A percentile compares a stretch with the other conserved stretches of the same genome.
Conservation (phyloP, 768 basidiomycete genomes). For the Tulasnella sp. region DNA sequence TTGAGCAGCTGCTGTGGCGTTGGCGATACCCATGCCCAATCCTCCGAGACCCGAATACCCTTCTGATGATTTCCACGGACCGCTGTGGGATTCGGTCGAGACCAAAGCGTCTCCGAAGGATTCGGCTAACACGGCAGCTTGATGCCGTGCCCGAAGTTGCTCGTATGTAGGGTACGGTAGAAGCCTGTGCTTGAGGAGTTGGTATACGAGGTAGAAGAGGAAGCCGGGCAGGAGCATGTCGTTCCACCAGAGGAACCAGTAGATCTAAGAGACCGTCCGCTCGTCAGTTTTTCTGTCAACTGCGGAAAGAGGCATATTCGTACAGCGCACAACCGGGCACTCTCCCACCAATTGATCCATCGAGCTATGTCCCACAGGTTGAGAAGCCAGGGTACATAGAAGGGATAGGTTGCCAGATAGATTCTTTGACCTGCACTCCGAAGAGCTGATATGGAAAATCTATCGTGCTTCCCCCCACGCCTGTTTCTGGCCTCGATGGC, state of each 20-base stretch:
- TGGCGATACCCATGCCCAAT: background rate
- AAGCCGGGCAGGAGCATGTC: slow-evolving; percentile 55
- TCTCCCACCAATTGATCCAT: slow-evolving; percentile 53
- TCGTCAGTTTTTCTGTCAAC: slow-evolving; percentile 1
- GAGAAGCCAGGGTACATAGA: slow-evolving; percentile 48
- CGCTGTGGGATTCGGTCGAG: slow-evolving; percentile 39
- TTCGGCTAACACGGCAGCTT: slow-evolving; percentile 49
- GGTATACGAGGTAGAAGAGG: slow-evolving; percentile 48
- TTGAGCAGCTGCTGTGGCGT: background rate
- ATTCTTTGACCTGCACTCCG: slow-evolving; percentile 52
- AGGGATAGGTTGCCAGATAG: slow-evolving; percentile 52
- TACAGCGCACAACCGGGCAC: slow-evolving; percentile 52
- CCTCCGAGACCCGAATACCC: slow-evolving; percentile 9
- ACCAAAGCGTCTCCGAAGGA: slow-evolving; percentile 53
- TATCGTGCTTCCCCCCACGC: slow-evolving; percentile 37
- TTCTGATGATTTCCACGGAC: background rate
- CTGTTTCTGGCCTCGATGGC: slow-evolving; percentile 32
- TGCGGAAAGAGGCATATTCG: slow-evolving; percentile 33
- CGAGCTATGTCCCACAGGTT: slow-evolving; percentile 47
- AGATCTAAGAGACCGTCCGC: slow-evolving; percentile 42
- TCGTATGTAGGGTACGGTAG: slow-evolving; percentile 54
- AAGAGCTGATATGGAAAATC: slow-evolving; percentile 55
- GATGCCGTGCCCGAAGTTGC: slow-evolving; percentile 53
- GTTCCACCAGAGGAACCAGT: slow-evolving; percentile 63
- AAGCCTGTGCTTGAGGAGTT: slow-evolving; percentile 50